These are phyloP conservation scores for Eutrema heterophyllum DNA, from an alignment of 345 rosid genomes.

Conservation along the genomic window DNA sequence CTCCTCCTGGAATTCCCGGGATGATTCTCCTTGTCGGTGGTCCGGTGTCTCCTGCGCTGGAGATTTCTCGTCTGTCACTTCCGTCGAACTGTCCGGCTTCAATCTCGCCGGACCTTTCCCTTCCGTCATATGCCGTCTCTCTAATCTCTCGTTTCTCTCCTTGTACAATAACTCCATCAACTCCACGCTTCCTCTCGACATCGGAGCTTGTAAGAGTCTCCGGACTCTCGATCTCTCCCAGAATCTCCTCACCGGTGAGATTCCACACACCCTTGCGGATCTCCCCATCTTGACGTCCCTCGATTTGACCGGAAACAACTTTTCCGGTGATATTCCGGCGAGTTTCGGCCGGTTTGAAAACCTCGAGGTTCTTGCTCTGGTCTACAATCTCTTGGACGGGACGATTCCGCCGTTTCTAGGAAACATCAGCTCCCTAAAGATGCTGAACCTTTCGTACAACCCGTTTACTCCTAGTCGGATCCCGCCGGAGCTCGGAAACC, in stretches of 20 bases:
- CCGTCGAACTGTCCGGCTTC: constrained; percentile 56
- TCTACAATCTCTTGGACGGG: constrained; percentile 73
- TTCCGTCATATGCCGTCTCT: constrained; percentile 59
- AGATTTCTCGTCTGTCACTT: constrained; percentile 42
- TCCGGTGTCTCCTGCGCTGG: constrained; percentile 47
- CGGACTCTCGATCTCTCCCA: constrained; percentile 68
- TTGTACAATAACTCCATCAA: constrained; percentile 59
- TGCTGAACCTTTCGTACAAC: constrained; percentile 83
- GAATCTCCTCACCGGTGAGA: constrained; percentile 71
- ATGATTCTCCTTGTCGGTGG: constrained; percentile 59
- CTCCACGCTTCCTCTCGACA: constrained; percentile 56
- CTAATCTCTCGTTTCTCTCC: constrained; percentile 46
- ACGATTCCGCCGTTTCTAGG: constrained; percentile 61
- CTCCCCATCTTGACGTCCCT: constrained; percentile 50
- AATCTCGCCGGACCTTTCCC: constrained; percentile 80
- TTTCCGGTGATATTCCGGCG: constrained; percentile 82
- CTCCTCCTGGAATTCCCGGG: constrained; percentile 51
- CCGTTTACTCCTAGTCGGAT: constrained; percentile 72
- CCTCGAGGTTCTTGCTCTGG: constrained; percentile 80
- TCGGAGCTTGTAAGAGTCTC: constrained; percentile 57
- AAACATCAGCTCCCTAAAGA: constrained; percentile 55
- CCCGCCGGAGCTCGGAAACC: constrained; percentile 85
- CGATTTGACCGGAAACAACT: constrained; percentile 77
- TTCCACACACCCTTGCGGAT: constrained; percentile 52
- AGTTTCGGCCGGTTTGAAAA: constrained; percentile 57